Conservation (phyloP, 805 yeast genomes). For the Lipomyces sp. region DNA sequence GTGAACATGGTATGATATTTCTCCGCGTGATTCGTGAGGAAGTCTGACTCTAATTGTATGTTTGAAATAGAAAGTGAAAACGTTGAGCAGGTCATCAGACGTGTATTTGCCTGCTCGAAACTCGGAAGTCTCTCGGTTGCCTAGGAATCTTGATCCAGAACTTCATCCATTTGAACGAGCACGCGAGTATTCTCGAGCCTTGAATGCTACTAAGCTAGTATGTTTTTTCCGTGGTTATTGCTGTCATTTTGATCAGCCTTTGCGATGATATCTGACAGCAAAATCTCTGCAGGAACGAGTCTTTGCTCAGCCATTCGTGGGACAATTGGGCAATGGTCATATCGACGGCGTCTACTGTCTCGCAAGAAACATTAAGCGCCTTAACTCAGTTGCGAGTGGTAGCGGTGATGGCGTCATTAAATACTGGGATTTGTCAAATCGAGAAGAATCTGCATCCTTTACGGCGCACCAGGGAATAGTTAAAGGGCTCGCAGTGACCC, state of each 20-base stretch:
- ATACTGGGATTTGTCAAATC: constrained; percentile 84
- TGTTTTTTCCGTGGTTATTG: not conserved
- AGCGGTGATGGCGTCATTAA: constrained; percentile 94
- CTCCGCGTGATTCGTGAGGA: no score
- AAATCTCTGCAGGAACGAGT: constrained; percentile 51
- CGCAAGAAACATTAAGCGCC: constrained; percentile 68
- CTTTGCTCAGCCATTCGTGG: constrained; percentile 97
- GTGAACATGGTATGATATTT: no score
- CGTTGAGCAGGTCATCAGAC: constrained; percentile 86
- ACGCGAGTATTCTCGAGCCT: constrained; percentile 89
- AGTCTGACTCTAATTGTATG: no score
- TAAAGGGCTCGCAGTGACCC: constrained; percentile 77
- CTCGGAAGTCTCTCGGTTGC: constrained; percentile 80
- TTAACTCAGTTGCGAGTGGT: constrained; percentile 82
- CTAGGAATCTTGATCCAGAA: constrained; percentile 89
- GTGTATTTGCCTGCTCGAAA: constrained; percentile 88
- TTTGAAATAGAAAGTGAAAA: constrained; percentile 87
- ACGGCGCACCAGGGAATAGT: constrained; percentile 90
- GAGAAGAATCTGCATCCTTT: constrained; percentile 71
- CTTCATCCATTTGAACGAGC: constrained; percentile 97
- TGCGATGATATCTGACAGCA: not conserved
- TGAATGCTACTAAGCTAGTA: constrained; percentile 88
- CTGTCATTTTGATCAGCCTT: not conserved
- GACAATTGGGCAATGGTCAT: constrained; percentile 93
- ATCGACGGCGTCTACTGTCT: constrained; percentile 88